A percentile compares a stretch with the other conserved stretches of the same genome.
Conservation (phyloP, 495 filamentous ascomycete genomes). For the Pyrenula massariospora region DNA sequence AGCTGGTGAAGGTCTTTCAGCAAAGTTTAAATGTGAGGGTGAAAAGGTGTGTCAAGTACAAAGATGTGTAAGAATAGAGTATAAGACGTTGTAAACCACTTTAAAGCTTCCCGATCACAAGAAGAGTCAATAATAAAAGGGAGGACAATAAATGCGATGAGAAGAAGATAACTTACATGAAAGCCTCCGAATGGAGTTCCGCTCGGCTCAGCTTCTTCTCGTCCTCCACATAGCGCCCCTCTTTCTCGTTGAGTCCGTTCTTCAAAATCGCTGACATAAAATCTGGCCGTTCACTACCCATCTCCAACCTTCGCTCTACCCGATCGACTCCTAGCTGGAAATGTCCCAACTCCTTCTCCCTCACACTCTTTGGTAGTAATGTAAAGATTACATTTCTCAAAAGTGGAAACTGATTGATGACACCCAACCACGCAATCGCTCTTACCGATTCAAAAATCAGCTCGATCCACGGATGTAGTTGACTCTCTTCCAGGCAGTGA, state of each 20-base stretch:
- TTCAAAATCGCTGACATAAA: constrained; percentile 17
- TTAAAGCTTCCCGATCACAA: constrained; percentile 10
- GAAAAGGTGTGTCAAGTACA: too few species aligned
- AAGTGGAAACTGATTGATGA: constrained; percentile 8
- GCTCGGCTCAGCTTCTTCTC: constrained; percentile 15
- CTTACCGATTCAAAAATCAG: constrained; percentile 11
- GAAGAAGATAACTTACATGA: background rate
- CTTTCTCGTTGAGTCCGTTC: constrained; percentile 4
- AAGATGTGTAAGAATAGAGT: too few species aligned
- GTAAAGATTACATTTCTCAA: background rate
- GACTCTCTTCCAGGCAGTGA: constrained; percentile 33
- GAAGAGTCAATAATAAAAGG: too few species aligned
- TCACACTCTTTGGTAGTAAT: background rate
- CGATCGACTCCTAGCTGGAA: background rate
- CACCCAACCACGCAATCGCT: background rate
- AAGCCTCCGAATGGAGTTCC: constrained; percentile 21
- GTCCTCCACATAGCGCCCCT: constrained; percentile 13
- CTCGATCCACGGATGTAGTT: constrained; percentile 32
- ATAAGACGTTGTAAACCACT: constrained; percentile 12
- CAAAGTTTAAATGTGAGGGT: constrained; percentile 9
- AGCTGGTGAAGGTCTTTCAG: constrained; percentile 1
- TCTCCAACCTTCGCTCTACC: constrained; percentile 7
- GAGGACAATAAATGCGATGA: too few species aligned
- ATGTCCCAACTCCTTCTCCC: background rate
- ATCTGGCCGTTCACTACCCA: constrained; percentile 10